Evolutionary conservation across 805 yeast genomes (phyloP), one percentile per base, ranked within the genome.

Genomic region (Starmerella roubikii): DNA sequence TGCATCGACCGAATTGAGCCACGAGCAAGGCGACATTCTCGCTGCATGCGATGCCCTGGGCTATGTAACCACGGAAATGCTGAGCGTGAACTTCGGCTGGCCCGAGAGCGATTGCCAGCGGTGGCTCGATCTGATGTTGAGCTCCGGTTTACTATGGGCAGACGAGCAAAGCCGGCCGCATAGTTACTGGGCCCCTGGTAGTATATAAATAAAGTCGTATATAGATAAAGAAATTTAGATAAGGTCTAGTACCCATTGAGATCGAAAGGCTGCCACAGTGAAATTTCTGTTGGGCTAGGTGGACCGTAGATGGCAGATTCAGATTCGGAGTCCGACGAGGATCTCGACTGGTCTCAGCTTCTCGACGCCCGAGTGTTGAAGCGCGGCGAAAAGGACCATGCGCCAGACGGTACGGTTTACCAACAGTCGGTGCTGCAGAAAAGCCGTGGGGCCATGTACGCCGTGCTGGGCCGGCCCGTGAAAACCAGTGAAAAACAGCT

Each of bases 351-450:
- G 69, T 30, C 34, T 27, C 37, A 58, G 17, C 37, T 53, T 34
- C 49, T 64, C 13, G 50, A 40, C 20, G 38, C 51, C 18, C 30
- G 37, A 3, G 46, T 52, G 1, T 36, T 53, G 2, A 78, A 74
- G 47, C 62, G 88, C 44, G 94, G 94, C 2, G 85, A 75, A 41
- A 86, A 86, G 54, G 94, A 82, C 48, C 80, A 74, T 48, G 93
- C 76, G 43, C 94, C 93, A 0, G 88, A 78, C 54, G 84, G 82
- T 0, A 76, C 85, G 0, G 49, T 52, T 5, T 53, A 62, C 5
- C 91, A 81, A 54, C 54, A 51, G 4, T 42, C 54, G 3, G 56
- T 62, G 15, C 62, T 86, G 4, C 59, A 61, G 10, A 64, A 63
- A 20, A 73, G 88, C 10, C 62, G 81, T 38, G 59, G 68, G 23